Evolutionary conservation across 805 yeast genomes (phyloP).

Genomic region (Ogataea paraovalis): DNA sequence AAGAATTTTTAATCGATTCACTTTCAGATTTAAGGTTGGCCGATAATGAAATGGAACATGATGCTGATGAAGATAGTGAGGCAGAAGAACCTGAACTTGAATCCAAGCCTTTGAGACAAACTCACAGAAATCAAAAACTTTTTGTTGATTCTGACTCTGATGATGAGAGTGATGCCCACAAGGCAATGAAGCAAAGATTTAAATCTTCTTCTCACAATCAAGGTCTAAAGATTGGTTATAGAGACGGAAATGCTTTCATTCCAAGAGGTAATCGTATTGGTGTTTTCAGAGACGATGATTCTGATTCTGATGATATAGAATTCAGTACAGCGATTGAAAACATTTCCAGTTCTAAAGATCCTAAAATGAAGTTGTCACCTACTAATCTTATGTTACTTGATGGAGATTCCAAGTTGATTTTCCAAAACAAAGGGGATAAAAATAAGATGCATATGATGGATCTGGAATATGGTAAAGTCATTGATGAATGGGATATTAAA

Average conservation of each 20-base stretch:
- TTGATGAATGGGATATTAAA: constrained; percentile 77
- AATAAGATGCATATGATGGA: constrained; percentile 68
- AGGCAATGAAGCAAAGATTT: constrained; percentile 21
- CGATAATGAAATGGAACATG: constrained; percentile 22
- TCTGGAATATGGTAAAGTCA: constrained; percentile 69
- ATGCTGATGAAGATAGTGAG: constrained; percentile 30
- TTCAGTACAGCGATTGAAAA: constrained; percentile 67
- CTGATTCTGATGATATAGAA: constrained; percentile 47
- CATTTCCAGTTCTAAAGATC: constrained; percentile 49
- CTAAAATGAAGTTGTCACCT: constrained; percentile 43
- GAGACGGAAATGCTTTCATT: constrained; percentile 71
- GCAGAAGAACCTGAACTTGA: constrained; percentile 36
- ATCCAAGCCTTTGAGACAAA: constrained; percentile 1
- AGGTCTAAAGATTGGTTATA: constrained; percentile 65
- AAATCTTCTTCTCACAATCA: constrained; percentile 41
- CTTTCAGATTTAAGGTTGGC: constrained; percentile 36
- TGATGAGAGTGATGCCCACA: constrained; percentile 36
- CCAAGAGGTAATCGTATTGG: constrained; percentile 78
- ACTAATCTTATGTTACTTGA: constrained; percentile 70
- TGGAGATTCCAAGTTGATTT: constrained; percentile 63
- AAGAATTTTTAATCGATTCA: constrained; percentile 55
- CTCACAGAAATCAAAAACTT: not conserved
- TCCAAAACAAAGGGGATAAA: constrained; percentile 49
- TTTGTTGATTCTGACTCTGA: constrained; percentile 14
- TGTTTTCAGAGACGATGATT: constrained; percentile 61